Base-by-base conservation (phyloP, 805 yeast species). In the Candida parachauliodes region DNA sequence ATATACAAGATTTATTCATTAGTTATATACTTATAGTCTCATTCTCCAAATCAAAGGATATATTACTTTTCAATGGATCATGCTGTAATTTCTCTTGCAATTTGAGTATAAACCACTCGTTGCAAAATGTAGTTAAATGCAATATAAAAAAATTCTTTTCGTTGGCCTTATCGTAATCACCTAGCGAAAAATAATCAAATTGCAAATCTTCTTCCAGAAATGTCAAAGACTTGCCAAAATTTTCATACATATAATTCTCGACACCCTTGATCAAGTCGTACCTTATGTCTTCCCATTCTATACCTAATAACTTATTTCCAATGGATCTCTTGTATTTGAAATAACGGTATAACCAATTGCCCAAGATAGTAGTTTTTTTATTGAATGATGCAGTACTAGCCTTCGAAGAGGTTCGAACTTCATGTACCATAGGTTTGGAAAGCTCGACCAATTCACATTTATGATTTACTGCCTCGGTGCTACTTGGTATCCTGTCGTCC, bases 211-310 rank as follows among this genome's bases (percentile, higher is more conserved):
- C 44, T 5, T 12, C 8, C 5, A 27, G 18, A 11, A 32, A 11
- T 12, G 12, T 14, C 17, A 45, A 37, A 3, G 45, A 39, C 23
- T 56, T 58, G 4, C 72, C 72, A 36, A 54, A 52, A 36, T 57
- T 59, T 40, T 52, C 57, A 45, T 65, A 65, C 23, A 62, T 32
- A 38, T 55, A 54, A n/a, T 51, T 47, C 44, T 68, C 73, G 17
- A 65, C 48, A 8, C 70, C 70, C 37, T 54, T 50, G 8, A 55
- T 40, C 25, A 66, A 45, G 34, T 68, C 73, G 39, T 58, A 52
- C 21, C 72, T 45, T 25, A 67, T 58, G 37, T 61, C 68, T 37
- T 68, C 71, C 71, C 71, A 68, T 48, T 65, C 72, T 47, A 68
- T 62, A 2, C 60, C 68, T 17, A 65, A 32, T 12, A 65, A 47